Evolutionary conservation across 148 eudicot genomes (phyloP), one percentile per base, ranked within the genome.

Genomic region (Rhododendron ferrugineum): DNA sequence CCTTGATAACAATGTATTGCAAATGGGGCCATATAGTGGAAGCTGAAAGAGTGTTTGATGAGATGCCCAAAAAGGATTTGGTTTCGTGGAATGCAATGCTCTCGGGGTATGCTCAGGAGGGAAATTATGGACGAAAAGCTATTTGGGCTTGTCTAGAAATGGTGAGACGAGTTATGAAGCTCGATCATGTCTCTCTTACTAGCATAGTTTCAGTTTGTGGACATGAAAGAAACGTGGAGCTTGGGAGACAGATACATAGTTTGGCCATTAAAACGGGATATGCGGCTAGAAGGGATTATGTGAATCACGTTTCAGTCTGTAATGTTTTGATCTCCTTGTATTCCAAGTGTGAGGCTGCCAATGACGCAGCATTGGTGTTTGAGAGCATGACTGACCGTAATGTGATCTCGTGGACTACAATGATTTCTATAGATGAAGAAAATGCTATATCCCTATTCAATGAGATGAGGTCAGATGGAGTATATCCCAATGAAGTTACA

Each of bases 81-180:
- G 95, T 97, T n/a, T 94, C 99, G 10, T 96, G 98, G 98, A 96
- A 96, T 88, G 93, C 99, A 26, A 88, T 96, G 84, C 78, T 96
- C 52, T 94, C 97, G 30, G 99, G 97, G 34, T 96, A 91, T 82
- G 87, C 91, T 84, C 98, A 95, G 86, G 94, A 91, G 85, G 96
- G 98, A 75, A 90, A 87, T 83, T 89, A 88, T 85, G 94, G 93
- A 32, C 16, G 37, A 47, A 89, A 93, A 87, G 93, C 95, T 0
- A 88, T 93, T 83, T 81, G 44, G 85, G 93, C 90, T 28, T 97
- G 92, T 88, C 50, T 81, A 83, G 90, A 93, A 87, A 94, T 97
- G 98, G 81, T 91, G 86, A 93, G 87, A 85, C 88, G 78, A 52
- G 93, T 90, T 30, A 81, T 94, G 88, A 93, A 84, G 84, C 89